Evolutionary conservation across 805 yeast species (phyloP).

Genomic region (Spathaspora sp.): DNA sequence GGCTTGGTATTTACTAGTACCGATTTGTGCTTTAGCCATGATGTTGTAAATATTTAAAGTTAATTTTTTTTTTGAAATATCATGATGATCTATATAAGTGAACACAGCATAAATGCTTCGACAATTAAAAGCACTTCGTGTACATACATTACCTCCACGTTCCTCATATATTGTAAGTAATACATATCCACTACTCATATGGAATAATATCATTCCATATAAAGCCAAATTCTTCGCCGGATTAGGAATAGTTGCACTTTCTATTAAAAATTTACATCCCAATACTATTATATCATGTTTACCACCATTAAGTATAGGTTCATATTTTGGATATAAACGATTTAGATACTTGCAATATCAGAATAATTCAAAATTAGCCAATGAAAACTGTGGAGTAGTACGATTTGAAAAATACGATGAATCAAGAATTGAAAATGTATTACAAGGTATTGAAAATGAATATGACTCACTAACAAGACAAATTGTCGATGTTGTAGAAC

Average conservation of each 20-base stretch:
- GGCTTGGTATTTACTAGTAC: conserved; percentile 60
- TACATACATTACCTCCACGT: conserved; percentile 22
- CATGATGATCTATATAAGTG: background rate
- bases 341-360: conserved; percentile 9
- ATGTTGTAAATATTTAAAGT: background rate
- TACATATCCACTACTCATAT: conserved; percentile 19
- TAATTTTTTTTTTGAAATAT: background rate
- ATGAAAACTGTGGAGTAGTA: conserved; percentile 9
- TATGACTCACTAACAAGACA: conserved; percentile 32
- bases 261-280: conserved; percentile 34
- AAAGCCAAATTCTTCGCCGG: conserved; percentile 25
- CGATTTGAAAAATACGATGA: conserved; percentile 30
- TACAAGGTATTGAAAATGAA: conserved; percentile 34
- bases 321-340: conserved; percentile 18
- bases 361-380: background rate
- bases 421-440: conserved; percentile 22
- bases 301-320: conserved; percentile 32
- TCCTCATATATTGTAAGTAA: conserved; percentile 26
- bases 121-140: background rate
- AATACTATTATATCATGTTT: conserved; percentile 29
- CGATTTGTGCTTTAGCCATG: conserved; percentile 34
- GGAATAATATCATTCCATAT: conserved; percentile 24
- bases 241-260: conserved; percentile 21
- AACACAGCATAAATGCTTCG: background rate
- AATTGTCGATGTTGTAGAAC: conserved; percentile 21